Percentiles rank a stretch among this genome's conserved stretches.
Evolutionary conservation across 1,284 basidiomycete species (phyloP).

Genomic region (Pseudozyma hubeiensis): DNA sequence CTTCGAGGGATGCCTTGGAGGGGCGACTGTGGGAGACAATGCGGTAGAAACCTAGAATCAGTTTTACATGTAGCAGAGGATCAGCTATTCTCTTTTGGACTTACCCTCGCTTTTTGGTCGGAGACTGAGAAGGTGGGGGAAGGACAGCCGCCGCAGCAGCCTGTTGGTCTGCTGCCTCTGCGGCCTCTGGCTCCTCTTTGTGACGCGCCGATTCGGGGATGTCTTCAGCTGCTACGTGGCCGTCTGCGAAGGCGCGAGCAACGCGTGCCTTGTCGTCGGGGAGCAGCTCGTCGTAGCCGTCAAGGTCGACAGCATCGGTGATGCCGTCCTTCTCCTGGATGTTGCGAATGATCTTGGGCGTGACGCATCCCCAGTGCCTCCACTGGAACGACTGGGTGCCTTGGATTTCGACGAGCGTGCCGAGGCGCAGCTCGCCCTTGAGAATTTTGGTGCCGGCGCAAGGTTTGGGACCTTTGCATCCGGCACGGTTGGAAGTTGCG

Average conservation of each 20-base stretch:
- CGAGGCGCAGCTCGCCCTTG: constrained; percentile 81
- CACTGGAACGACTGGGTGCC: constrained; percentile 76
- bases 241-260: constrained; percentile 40
- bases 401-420: constrained; percentile 79
- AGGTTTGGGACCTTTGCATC: constrained; percentile 91
- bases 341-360: constrained; percentile 74
- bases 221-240: constrained; percentile 52
- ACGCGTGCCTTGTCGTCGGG: constrained; percentile 40
- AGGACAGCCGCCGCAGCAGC: constrained; percentile 8
- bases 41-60: too few relatives aligned
- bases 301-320: constrained; percentile 69
- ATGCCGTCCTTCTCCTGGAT: constrained; percentile 75
- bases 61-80: neutral
- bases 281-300: constrained; percentile 53
- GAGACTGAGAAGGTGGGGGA: constrained; percentile 11
- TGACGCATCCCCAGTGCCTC: constrained; percentile 80
- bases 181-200: constrained; percentile 28
- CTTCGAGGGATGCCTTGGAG: constrained; percentile 26
- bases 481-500: constrained; percentile 73
- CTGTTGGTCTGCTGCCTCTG: constrained; percentile 13
- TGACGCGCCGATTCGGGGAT: constrained; percentile 45
- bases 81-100: neutral
- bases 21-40: constrained; percentile 18
- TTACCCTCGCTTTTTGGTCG: constrained; percentile 47
- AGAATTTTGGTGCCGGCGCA: constrained; percentile 80